A percentile compares a stretch with the other conserved stretches of the same genome.
These are phyloP conservation scores for Barbatosphaeria neglecta DNA, from an alignment of 495 filamentous ascomycete genomes.

Conservation along the genomic window DNA sequence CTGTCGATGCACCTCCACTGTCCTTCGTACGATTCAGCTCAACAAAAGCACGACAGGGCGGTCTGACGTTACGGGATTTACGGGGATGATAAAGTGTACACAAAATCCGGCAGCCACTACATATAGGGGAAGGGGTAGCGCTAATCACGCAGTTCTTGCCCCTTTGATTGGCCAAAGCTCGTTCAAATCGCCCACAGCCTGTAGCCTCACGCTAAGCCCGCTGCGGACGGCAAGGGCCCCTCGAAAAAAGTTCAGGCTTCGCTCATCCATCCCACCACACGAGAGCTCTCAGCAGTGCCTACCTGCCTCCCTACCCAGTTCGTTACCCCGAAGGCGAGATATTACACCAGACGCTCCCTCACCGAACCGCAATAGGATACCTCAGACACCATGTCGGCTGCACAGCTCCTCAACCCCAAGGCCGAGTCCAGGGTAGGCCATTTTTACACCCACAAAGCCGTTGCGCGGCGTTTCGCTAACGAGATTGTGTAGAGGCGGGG, in stretches of 20 bases:
- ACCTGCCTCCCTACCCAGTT: not conserved
- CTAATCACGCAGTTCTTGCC: not conserved
- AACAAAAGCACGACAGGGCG: too few relatives aligned
- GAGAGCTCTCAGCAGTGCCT: not conserved
- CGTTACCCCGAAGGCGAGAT: too few relatives aligned
- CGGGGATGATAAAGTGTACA: too few relatives aligned
- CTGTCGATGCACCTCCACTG: too few relatives aligned
- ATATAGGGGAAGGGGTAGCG: not conserved
- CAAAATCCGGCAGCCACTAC: not conserved
- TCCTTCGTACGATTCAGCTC: too few relatives aligned
- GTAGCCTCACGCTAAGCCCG: not conserved
- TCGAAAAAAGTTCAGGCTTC: not conserved
- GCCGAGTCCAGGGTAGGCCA: conserved; percentile 80
- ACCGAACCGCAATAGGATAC: too few relatives aligned
- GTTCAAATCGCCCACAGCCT: not conserved
- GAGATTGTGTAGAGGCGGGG: conserved; percentile 61
- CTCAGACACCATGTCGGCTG: conserved; percentile 65
- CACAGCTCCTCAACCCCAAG: conserved; percentile 95
- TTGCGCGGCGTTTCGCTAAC: conserved; percentile 14
- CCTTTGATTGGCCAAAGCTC: conserved; percentile 2
- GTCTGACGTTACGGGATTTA: too few relatives aligned
- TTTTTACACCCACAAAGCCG: not conserved
- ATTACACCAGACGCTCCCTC: too few relatives aligned
- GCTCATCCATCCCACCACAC: not conserved
- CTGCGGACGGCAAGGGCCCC: not conserved